Percentiles rank a stretch among this genome's conserved stretches.
phyloP scores from a whole-genome alignment of 305 asterid genomes.

The Caryopteris hybrid region DNA sequence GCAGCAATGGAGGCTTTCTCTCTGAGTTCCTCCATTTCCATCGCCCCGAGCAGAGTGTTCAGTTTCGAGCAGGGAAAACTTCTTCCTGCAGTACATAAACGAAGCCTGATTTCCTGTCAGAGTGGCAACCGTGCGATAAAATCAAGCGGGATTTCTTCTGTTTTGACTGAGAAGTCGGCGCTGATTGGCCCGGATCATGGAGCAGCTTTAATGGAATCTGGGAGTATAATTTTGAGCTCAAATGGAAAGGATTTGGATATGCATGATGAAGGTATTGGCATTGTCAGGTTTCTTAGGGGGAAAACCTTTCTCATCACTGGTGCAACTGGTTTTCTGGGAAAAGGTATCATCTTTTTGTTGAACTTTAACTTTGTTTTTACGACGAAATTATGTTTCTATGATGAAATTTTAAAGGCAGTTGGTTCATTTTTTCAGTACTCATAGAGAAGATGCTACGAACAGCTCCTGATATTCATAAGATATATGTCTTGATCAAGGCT shows the following conservation, averaged over 20 bases:
- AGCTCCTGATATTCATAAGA: conserved; percentile 77
- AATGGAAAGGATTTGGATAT: conserved; percentile 55
- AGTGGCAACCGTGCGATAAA: conserved; percentile 44
- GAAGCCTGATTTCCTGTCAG: conserved; percentile 43
- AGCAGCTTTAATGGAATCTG: conserved; percentile 40
- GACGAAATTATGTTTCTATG: neutral
- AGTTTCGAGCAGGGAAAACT: conserved; percentile 15
- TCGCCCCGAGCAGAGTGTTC: conserved; percentile 19
- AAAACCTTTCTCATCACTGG: conserved; percentile 70
- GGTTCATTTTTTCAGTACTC: conserved; percentile 47
- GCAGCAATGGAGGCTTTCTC: conserved; percentile 76
- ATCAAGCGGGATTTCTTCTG: conserved; percentile 54
- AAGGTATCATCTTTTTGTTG: conserved; percentile 38
- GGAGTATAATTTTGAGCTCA: conserved; percentile 47
- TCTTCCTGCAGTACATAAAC: conserved; percentile 19
- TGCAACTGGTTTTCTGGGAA: conserved; percentile 82
- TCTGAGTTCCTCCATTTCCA: conserved; percentile 45
- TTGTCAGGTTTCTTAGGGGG: conserved; percentile 57
- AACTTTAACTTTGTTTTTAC: neutral
- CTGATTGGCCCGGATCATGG: conserved; percentile 43
- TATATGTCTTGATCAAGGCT: conserved; percentile 81
- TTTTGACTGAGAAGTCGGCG: conserved; percentile 52
- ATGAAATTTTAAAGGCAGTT: neutral
- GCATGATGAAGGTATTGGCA: conserved; percentile 66
- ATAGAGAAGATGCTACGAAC: conserved; percentile 86